phyloP scores from a whole-genome alignment of 163 green algal genomes.

The Botryococcus braunii region DNA sequence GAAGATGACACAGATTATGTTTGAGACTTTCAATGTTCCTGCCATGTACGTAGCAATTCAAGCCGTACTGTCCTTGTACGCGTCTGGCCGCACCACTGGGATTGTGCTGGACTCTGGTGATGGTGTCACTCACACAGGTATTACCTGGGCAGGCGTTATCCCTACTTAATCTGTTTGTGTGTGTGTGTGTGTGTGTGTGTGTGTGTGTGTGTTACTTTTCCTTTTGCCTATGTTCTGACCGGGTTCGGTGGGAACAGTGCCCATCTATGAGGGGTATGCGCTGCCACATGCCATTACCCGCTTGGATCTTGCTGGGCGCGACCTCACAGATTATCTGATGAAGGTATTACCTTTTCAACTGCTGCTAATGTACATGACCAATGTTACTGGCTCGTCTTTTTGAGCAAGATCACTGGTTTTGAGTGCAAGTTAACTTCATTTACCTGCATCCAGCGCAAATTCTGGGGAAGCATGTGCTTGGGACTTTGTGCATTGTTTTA shows the following conservation, averaged over 20 bases:
- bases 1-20: slow-evolving; percentile 99
- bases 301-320: slow-evolving; percentile 89
- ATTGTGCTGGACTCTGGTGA: slow-evolving; percentile 96
- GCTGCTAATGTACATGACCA: too few species aligned
- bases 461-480: too few species aligned
- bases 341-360: too few species aligned
- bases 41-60: slow-evolving; percentile 97
- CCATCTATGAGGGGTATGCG: slow-evolving; percentile 55
- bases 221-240: background rate
- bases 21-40: slow-evolving; percentile 97
- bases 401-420: too few species aligned
- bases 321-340: slow-evolving; percentile 96
- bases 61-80: slow-evolving; percentile 97
- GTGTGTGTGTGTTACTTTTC: too few species aligned
- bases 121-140: slow-evolving; percentile 84
- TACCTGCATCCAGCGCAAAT: too few species aligned
- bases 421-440: too few species aligned
- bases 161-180: too few species aligned
- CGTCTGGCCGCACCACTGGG: slow-evolving; percentile 88
- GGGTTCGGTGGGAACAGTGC: slow-evolving; percentile 8
- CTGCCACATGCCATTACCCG: slow-evolving; percentile 89
- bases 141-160: background rate
- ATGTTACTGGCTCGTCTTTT: too few species aligned
- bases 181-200: too few species aligned
- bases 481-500: too few species aligned